Evolutionary conservation across 805 yeast species (phyloP).

Genomic region (Yarrowia porcina): DNA sequence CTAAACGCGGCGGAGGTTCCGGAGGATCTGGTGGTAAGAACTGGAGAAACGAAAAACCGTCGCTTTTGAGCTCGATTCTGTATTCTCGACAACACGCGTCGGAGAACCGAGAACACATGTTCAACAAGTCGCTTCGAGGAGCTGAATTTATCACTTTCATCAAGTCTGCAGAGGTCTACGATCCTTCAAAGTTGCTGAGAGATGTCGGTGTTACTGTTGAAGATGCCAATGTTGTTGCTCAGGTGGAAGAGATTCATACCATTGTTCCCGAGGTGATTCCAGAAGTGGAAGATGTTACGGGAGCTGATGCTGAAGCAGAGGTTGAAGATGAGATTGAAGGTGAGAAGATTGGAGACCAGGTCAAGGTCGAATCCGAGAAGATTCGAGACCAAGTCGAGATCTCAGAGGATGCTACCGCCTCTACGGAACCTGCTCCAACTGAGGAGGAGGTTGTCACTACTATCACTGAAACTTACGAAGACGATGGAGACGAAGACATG

Average conservation of each 20-base stretch:
- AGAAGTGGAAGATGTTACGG: background rate
- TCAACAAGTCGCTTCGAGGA: conserved; percentile 13
- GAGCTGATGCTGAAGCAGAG: background rate
- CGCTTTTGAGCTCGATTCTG: conserved; percentile 4
- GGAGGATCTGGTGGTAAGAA: background rate
- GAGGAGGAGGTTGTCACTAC: background rate
- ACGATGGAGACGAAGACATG: background rate
- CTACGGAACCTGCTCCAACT: no score
- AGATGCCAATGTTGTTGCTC: background rate
- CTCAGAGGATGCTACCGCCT: no score
- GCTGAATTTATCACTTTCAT: conserved; percentile 6
- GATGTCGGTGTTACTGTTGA: background rate
- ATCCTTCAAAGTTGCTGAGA: conserved; percentile 1
- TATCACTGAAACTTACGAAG: background rate
- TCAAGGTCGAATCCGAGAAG: no score
- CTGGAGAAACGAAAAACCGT: background rate
- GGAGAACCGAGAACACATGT: conserved; percentile 20
- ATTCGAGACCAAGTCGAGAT: no score
- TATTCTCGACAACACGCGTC: conserved; percentile 11
- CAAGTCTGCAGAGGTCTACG: conserved; percentile 15
- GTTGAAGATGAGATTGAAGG: background rate
- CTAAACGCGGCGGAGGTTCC: background rate
- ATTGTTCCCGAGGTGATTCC: background rate
- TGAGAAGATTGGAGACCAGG: no score
- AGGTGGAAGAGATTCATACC: background rate